Evolutionary conservation across 208 protist genomes (phyloP).

Genomic region (Acanthamoeba healyi): DNA sequence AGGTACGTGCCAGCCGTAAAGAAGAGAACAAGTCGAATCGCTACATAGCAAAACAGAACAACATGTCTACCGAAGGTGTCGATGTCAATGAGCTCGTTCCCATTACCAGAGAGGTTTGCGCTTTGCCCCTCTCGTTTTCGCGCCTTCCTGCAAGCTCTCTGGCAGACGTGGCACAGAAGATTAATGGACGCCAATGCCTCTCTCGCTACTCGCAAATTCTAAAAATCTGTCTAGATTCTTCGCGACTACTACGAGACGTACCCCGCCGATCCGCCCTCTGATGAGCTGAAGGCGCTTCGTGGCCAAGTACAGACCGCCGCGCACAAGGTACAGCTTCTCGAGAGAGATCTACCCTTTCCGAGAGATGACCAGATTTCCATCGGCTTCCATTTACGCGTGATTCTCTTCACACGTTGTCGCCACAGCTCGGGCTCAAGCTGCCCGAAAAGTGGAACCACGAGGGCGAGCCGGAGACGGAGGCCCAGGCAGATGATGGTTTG

Average conservation of each 20-base stretch:
- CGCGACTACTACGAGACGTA: background rate
- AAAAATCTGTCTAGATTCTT: background rate
- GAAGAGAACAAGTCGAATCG: too few species aligned
- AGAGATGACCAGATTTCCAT: background rate
- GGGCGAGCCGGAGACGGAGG: background rate
- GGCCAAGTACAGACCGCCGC: background rate
- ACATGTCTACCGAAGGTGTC: background rate
- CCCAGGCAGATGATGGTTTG: background rate
- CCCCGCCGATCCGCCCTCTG: slow-evolving; percentile 8
- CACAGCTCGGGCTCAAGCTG: background rate
- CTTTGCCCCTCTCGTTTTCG: too few species aligned
- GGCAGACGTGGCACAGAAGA: too few species aligned
- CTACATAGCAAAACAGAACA: background rate
- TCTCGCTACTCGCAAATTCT: background rate
- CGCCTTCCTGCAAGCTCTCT: too few species aligned
- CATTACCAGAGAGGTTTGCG: background rate
- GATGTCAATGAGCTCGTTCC: background rate
- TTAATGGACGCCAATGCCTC: too few species aligned
- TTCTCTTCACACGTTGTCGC: background rate
- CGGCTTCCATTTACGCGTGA: background rate
- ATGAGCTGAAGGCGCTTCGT: background rate
- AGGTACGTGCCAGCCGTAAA: too few species aligned
- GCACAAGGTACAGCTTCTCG: background rate
- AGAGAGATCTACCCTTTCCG: too few species aligned
- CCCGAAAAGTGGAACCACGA: slow-evolving; percentile 11